A percentile compares a stretch with the other conserved stretches of the same genome.
phyloP scores from a whole-genome alignment of 2,329 filamentous ascomycete species.

The Fusarium subtropicale region DNA sequence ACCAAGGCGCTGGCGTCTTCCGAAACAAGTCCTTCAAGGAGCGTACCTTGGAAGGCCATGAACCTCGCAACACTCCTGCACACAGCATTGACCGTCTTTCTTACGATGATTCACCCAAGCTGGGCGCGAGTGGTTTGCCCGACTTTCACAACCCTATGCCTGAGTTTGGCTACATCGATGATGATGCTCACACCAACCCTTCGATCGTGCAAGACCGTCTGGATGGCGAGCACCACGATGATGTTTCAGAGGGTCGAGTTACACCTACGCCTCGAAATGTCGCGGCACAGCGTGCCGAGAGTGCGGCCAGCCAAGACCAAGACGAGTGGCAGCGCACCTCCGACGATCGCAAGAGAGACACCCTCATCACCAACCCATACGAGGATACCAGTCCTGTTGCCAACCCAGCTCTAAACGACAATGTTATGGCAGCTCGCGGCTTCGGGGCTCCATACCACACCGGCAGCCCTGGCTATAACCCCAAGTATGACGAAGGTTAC shows the following conservation, averaged over 20 bases:
- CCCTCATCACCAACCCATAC: constrained; percentile 74
- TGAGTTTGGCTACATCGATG: constrained; percentile 75
- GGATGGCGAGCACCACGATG: constrained; percentile 59
- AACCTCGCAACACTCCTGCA: constrained; percentile 66
- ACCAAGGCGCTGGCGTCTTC: constrained; percentile 63
- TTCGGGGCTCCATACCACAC: constrained; percentile 63
- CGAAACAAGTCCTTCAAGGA: constrained; percentile 75
- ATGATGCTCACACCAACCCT: constrained; percentile 84
- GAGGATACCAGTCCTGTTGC: constrained; percentile 73
- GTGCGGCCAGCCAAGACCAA: constrained; percentile 63
- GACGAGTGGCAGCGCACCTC: constrained; percentile 74
- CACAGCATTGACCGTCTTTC: constrained; percentile 70
- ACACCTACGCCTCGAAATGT: constrained; percentile 59
- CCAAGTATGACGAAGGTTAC: constrained; percentile 86
- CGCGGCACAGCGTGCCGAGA: constrained; percentile 49
- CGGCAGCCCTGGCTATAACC: constrained; percentile 68
- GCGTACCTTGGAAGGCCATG: constrained; percentile 67
- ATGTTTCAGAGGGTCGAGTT: constrained; percentile 67
- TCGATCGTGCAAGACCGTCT: constrained; percentile 83
- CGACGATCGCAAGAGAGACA: constrained; percentile 73
- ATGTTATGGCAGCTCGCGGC: constrained; percentile 58
- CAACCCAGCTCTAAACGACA: constrained; percentile 64
- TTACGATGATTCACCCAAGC: constrained; percentile 63
- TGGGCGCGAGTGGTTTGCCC: constrained; percentile 78
- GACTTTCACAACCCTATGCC: constrained; percentile 77